phyloP scores from a whole-genome alignment of 2,329 filamentous ascomycete genomes.

The Blumeria hordei region DNA sequence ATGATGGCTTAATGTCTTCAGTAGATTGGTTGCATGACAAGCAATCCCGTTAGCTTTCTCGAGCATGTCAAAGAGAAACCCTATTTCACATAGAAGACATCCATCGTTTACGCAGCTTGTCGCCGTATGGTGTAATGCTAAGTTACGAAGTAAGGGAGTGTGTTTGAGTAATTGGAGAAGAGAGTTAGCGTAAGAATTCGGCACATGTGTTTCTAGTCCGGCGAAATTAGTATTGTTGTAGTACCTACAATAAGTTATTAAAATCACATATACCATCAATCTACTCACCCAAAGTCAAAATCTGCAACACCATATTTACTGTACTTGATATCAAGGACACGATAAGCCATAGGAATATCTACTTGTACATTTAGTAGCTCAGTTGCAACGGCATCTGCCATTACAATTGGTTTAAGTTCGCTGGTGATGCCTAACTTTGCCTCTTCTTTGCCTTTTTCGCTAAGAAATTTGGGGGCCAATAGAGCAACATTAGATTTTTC shows the following conservation, averaged over 20 bases:
- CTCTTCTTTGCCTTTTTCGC: slow-evolving; percentile 63
- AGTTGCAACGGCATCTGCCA: slow-evolving; percentile 39
- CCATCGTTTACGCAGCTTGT: slow-evolving; percentile 59
- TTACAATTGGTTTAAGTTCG: slow-evolving; percentile 24
- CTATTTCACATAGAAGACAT: slow-evolving; percentile 81
- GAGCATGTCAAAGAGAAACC: slow-evolving; percentile 93
- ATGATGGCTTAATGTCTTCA: slow-evolving; percentile 70
- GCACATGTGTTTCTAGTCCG: slow-evolving; percentile 83
- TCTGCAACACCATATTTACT: slow-evolving; percentile 98
- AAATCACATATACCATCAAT: neutral
- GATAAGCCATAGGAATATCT: slow-evolving; percentile 72
- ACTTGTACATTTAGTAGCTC: slow-evolving; percentile 49
- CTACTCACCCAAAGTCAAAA: slow-evolving; percentile 71
- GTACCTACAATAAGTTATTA: slow-evolving; percentile 29
- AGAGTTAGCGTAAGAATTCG: slow-evolving; percentile 88
- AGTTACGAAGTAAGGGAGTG: slow-evolving; percentile 65
- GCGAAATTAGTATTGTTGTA: slow-evolving; percentile 89
- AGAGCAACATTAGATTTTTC: slow-evolving; percentile 35
- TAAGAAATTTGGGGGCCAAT: slow-evolving; percentile 73
- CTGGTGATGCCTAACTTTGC: slow-evolving; percentile 20
- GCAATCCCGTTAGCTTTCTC: slow-evolving; percentile 86
- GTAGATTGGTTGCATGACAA: slow-evolving; percentile 84
- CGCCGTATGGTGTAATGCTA: slow-evolving; percentile 72
- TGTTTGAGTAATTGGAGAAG: slow-evolving; percentile 81
- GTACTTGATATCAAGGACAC: slow-evolving; percentile 93